Evolutionary conservation across 345 rosid species (phyloP), one percentile per base, ranked within the genome.

Genomic region (Gossypium australe): DNA sequence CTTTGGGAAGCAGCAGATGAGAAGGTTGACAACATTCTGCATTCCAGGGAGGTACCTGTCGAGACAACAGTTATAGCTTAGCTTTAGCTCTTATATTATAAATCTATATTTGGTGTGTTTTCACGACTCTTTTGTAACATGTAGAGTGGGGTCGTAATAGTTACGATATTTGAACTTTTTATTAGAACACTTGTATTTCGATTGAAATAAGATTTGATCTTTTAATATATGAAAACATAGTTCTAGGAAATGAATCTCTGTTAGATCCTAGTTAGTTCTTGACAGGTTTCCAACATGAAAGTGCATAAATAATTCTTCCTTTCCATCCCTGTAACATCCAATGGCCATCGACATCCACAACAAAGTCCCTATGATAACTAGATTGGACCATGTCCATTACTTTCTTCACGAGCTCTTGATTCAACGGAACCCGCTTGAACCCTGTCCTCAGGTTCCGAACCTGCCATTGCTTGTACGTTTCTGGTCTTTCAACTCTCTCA

Each of bases 301-400:
- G 79, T 41, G 94, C 97, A 76, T 79, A 79, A 4, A 87, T 71
- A 13, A 90, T 80, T 76, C 89, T 85, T 4, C 98, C 98, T 76
- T 94, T 94, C 98, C 98, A 94, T 7, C 92, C 92, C 62, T 83
- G 94, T 45, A 94, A 85, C 89, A 94, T 76, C 97, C 97, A 94
- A 0, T 78, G 80, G 56, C 85, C 87, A 80, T 94, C 91, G 11
- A 77, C 83, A 67, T 91, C 93, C 0, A 90, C 72, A 48, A 82
- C 78, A 18, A 90, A 94, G 73, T 94, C 97, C 49, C 67, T 80
- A 47, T 92, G 88, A 55, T 90, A 92, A 47, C 70, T 76, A n/a
- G 77, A 20, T 67, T 73, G 84, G 75, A 87, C 89, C 34, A 75
- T 77, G 1, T 62, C 67, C 71, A 71, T 88, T 66, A 83, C 86